Evolutionary conservation across 177 flowering plant species (phyloP), one percentile per base, ranked within the genome.

Genomic region (Vitis hybrid): DNA sequence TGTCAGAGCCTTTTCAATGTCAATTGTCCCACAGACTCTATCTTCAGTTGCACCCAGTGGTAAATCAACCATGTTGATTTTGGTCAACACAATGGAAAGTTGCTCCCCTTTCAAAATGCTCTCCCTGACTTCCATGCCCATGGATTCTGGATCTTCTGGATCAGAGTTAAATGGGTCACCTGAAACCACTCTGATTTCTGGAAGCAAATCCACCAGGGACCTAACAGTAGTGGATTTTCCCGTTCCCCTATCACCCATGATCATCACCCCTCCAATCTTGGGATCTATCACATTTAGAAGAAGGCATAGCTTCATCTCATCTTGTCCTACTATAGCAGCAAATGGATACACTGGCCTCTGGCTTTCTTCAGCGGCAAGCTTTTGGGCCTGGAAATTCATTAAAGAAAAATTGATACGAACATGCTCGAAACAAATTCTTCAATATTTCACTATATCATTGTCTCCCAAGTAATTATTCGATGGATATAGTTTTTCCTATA

Each of bases 191-290:
- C 68, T 68, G 62, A 94, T 94, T 74, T 90, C 90, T 63, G 99
- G 99, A 45, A 94, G 97, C 63, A 94, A 83, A 80, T 94, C 97
- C 54, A 91, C 94, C 67, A 94, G 75, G 7, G 99, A 94, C 80
- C 99, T 82, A 17, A 94, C 97, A 32, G 96, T 89, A 3, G 99
- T 94, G 65, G 97, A 94, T 80, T 94, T 94, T n/a, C 94, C 97
- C 1, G 96, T 93, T 60, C 98, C 97, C 60, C 98, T 84, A 69
- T 94, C 97, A 51, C 97, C 98, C 98, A 94, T 94, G 67, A 94
- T 94, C 97, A 94, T 92, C 54, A 94, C 98, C 65, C 98, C 97
- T 21, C 98, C 98, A 63, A 92, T 92, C 84, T 94, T 94, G 7
- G 98, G 98, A 79, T 94, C 98, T 73, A 94, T 92, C 62, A 94